A percentile compares a stretch with the other conserved stretches of the same genome.
phyloP scores from a whole-genome alignment of 305 asterid species.

The Stenogyne calaminthoides region DNA sequence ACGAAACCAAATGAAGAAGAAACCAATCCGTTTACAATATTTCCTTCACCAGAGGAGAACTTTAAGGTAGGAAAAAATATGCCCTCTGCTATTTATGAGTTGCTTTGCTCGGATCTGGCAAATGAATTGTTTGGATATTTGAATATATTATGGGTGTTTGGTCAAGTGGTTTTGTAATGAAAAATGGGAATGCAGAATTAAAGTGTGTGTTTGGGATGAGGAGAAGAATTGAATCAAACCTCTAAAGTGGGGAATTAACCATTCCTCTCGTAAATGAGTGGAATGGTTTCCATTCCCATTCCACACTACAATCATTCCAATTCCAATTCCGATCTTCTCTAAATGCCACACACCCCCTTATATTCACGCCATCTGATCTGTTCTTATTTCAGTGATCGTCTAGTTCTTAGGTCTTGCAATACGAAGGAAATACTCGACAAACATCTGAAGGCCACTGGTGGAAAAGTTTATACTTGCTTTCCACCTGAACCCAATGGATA shows the following conservation, averaged over 20 bases:
- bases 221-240: not conserved
- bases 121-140: not conserved
- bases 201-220: not conserved
- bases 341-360: not conserved
- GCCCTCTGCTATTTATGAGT: constrained; percentile 15
- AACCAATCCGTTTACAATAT: constrained; percentile 72
- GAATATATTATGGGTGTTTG: not conserved
- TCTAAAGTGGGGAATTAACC: not conserved
- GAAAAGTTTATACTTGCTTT: constrained; percentile 84
- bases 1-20: constrained; percentile 78
- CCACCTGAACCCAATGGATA: constrained; percentile 99
- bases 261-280: not conserved
- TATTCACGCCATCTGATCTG: not conserved
- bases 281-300: too few species aligned
- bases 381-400: constrained; percentile 72
- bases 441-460: constrained; percentile 75
- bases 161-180: not conserved
- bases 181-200: not conserved
- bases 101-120: not conserved
- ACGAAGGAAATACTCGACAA: constrained; percentile 73
- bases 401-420: constrained; percentile 84
- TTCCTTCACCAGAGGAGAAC: constrained; percentile 88
- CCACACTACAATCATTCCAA: not conserved
- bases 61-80: constrained; percentile 54
- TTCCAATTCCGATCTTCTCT: not conserved